Percentiles rank a stretch among this genome's conserved stretches.
Evolutionary conservation across 75 land plant species (phyloP).

Genomic region (Selaginella tamariscina): DNA sequence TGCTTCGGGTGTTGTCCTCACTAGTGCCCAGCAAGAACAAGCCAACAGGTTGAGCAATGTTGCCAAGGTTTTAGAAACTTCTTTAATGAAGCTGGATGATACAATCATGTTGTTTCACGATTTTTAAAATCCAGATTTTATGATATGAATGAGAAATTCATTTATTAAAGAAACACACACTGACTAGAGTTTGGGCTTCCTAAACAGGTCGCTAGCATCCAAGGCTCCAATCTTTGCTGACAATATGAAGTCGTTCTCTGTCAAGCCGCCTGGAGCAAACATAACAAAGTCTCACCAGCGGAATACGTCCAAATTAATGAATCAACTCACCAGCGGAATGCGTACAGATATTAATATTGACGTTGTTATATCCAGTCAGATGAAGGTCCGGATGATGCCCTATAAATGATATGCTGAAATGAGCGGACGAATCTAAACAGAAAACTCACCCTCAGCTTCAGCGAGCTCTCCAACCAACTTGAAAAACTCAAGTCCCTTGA

Average conservation of each 20-base stretch:
- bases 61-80: constrained; percentile 36
- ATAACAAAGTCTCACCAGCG: not conserved
- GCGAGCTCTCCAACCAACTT: constrained; percentile 73
- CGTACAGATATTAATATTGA: constrained; percentile 78
- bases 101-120: constrained; percentile 52
- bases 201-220: constrained; percentile 46
- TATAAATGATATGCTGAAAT: constrained; percentile 13
- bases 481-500: constrained; percentile 79
- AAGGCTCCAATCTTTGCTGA: constrained; percentile 84
- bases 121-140: too few species aligned
- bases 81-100: constrained; percentile 64
- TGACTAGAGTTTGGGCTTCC: constrained; percentile 24
- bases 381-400: constrained; percentile 99
- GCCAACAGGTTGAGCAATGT: constrained; percentile 29
- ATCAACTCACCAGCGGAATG: constrained; percentile 67
- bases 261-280: constrained; percentile 68
- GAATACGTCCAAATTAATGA: not conserved
- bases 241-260: constrained; percentile 96
- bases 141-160: too few species aligned
- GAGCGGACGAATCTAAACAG: not conserved
- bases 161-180: too few species aligned
- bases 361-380: constrained; percentile 86
- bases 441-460: constrained; percentile 69
- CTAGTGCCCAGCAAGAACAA: constrained; percentile 27
- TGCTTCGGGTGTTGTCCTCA: constrained; percentile 18